Evolutionary conservation across 768 basidiomycete genomes (phyloP).

Genomic region (Crassisporium funariophilum): DNA sequence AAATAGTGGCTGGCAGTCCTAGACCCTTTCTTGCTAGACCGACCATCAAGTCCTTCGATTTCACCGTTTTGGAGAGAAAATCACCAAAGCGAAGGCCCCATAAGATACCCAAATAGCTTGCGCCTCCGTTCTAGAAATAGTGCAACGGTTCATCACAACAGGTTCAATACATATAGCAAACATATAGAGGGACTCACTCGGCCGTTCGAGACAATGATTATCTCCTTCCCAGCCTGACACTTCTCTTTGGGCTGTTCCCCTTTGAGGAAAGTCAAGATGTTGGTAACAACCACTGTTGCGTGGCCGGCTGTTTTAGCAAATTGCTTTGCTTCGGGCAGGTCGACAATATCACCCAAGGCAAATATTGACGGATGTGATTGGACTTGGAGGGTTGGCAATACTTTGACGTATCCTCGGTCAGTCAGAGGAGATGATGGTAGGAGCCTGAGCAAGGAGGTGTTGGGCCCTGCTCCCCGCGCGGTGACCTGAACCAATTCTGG

Average conservation of each 20-base stretch:
- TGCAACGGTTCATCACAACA: not conserved
- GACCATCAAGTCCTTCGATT: constrained; percentile 34
- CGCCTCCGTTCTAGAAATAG: constrained; percentile 39
- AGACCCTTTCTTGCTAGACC: constrained; percentile 9
- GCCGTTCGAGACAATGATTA: constrained; percentile 23
- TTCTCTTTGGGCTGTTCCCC: constrained; percentile 27
- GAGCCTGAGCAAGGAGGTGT: constrained; percentile 47
- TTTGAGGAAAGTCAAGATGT: constrained; percentile 39
- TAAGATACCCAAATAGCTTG: constrained; percentile 40
- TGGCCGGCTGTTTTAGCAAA: constrained; percentile 47
- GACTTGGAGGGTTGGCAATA: constrained; percentile 54
- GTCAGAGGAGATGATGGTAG: constrained; percentile 32
- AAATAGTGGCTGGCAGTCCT: not conserved
- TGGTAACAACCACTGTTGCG: constrained; percentile 41
- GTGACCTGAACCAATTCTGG: constrained; percentile 25
- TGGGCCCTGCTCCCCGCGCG: constrained; percentile 39
- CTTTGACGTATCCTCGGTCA: constrained; percentile 42
- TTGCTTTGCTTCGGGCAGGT: constrained; percentile 57
- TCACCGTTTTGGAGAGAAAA: constrained; percentile 38
- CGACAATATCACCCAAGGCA: constrained; percentile 59
- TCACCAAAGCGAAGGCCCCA: constrained; percentile 50
- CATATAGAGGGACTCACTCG: constrained; percentile 10
- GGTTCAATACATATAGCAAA: not conserved
- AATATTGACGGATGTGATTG: constrained; percentile 49
- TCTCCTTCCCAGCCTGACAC: constrained; percentile 17